Base-by-base conservation (phyloP, 2,329 filamentous ascomycete species). In the Colletotrichum chlorophyti region DNA sequence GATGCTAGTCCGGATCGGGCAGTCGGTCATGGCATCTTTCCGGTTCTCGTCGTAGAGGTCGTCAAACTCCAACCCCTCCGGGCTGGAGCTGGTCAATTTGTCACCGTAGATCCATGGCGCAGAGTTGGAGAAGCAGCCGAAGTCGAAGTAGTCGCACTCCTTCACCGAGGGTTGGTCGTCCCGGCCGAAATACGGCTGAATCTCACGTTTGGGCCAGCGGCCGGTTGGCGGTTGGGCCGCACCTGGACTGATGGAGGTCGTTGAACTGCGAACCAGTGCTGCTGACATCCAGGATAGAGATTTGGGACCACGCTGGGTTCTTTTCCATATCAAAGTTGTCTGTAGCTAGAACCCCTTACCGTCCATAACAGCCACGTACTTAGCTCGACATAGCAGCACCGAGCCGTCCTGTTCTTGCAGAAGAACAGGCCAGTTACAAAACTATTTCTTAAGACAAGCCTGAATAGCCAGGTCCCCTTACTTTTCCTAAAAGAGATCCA, bases 241-340 rank as follows among this genome's bases (percentile, higher is more conserved):
- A 29, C 45, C 53, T 14, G 60, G 59, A 4, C 61, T 64, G 34
- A 65, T 62, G 32, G 43, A 52, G 8, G 15, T 46, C 17, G 26
- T 34, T 19, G 17, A 21, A 46, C 4, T 37, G 21, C 6, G 14
- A n/a, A 23, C 32, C 45, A 9, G 46, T 51, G 51, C 43, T 49
- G 21, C 38, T 23, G 4, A 65, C 63, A 35, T 70, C 64, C 6
- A 66, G 60, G 11, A 68, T 38, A 7, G 61, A 53, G 14, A 71
- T 60, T 27, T 71, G 68, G 6, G 65, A 66, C 70, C 69, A 71
- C 11, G 19, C 27, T 3, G 70, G 70, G 32, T 73, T 69, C 10
- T 31, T 34, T 1, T 68, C 52, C 10, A 70, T 62, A 42, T 65
- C 65, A 4, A 69, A 53, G 49, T 72, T 71, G 35, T 70, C 68